Conservation (phyloP, 331 rosid species). For the Malus hybrid region DNA sequence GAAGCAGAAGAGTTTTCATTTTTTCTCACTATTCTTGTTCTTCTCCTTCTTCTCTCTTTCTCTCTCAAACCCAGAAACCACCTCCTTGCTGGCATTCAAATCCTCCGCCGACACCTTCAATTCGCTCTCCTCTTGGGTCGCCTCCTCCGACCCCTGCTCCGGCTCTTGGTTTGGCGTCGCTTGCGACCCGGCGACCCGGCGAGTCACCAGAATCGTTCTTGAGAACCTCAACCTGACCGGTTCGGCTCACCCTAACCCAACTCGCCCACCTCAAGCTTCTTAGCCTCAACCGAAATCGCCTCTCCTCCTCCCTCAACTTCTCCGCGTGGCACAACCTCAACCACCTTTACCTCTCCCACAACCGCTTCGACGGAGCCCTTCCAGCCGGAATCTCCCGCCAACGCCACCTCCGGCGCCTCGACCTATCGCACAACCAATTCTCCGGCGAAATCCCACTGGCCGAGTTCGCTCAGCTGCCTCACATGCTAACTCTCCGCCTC, state of each 20-base stretch:
- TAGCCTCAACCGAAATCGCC: conserved; percentile 17
- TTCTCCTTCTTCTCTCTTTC: conserved; percentile 7
- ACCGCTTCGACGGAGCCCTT: conserved; percentile 10
- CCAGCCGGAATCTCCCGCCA: conserved; percentile 9
- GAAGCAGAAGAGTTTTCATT: neutral
- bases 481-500: conserved; percentile 18
- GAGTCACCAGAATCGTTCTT: conserved; percentile 15
- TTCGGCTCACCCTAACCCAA: conserved; percentile 4
- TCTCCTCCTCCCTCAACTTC: conserved; percentile 3
- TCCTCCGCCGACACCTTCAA: conserved; percentile 7
- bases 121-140: conserved; percentile 20
- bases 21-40: neutral
- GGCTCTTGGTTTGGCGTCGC: conserved; percentile 23
- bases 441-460: conserved; percentile 11
- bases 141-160: conserved; percentile 21
- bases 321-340: conserved; percentile 16
- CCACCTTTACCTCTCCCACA: conserved; percentile 23
- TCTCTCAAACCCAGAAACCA: neutral
- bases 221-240: conserved; percentile 19
- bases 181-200: conserved; percentile 11
- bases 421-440: conserved; percentile 11
- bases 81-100: conserved; percentile 15
- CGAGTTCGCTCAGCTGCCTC: conserved; percentile 8
- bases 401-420: conserved; percentile 11
- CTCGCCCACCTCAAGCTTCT: conserved; percentile 14